Evolutionary conservation across 106 monocot species (phyloP).

Genomic region (Amphibolis antarctica): DNA sequence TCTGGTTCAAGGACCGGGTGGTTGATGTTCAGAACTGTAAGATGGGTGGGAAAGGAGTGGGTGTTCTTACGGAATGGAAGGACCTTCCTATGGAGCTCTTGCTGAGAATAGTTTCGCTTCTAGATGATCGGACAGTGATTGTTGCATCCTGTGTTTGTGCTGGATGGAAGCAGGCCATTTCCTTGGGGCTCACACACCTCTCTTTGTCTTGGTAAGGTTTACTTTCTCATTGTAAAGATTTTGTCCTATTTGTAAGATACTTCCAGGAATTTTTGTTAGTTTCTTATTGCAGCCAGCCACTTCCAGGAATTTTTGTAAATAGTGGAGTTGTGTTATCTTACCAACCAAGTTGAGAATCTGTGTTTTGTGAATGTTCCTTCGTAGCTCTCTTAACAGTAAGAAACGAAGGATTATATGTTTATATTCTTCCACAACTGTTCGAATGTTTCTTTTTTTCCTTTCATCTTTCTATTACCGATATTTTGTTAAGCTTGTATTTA

Average conservation of each 20-base stretch:
- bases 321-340: no score
- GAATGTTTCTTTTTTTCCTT: no score
- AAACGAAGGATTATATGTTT: no score
- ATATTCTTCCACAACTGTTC: no score
- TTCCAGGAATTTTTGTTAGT: no score
- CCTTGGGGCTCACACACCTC: conserved; percentile 41
- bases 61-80: conserved; percentile 51
- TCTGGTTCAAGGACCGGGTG: conserved; percentile 11
- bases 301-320: no score
- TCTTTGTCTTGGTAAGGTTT: conserved; percentile 60
- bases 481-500: no score
- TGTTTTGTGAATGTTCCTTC: no score
- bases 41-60: background rate
- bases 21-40: conserved; percentile 6
- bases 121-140: conserved; percentile 50
- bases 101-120: conserved; percentile 48
- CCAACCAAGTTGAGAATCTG: no score
- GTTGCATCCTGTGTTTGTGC: conserved; percentile 76
- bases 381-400: no score
- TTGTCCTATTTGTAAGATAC: background rate
- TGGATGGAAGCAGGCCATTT: conserved; percentile 76
- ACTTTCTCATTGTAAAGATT: background rate
- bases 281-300: no score
- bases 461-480: no score
- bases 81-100: conserved; percentile 92